These are phyloP conservation scores for Pinus tabuliformis DNA, from an alignment of 75 land plant species.

Conservation along the genomic window DNA sequence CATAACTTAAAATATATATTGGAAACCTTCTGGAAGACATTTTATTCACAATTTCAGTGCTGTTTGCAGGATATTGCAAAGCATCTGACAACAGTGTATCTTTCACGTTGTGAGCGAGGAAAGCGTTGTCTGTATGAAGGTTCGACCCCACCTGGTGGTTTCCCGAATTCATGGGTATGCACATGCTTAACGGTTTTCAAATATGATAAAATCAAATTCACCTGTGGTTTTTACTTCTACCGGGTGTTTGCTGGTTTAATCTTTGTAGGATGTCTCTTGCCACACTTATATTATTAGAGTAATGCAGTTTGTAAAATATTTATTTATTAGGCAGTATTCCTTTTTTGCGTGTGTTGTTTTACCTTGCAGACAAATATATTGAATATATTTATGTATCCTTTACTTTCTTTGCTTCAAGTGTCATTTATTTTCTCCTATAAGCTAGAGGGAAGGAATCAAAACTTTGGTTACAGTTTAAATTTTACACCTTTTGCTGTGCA, in stretches of 20 bases:
- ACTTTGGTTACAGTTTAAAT: not conserved
- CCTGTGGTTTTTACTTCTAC: not conserved
- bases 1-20: not conserved
- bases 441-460: not conserved
- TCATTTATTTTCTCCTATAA: not conserved
- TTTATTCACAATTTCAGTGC: not conserved
- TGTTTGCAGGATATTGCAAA: slow-evolving; percentile 83
- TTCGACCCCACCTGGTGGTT: slow-evolving; percentile 94
- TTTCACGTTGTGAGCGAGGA: slow-evolving; percentile 89
- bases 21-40: not conserved
- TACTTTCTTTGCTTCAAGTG: not conserved
- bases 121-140: slow-evolving; percentile 95
- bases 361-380: not conserved
- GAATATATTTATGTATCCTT: not conserved
- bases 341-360: not conserved
- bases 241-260: not conserved
- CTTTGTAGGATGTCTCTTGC: not conserved
- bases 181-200: not conserved
- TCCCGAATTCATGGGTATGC: slow-evolving; percentile 94
- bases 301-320: too few relatives aligned
- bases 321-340: too few relatives aligned
- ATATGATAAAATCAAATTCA: not conserved
- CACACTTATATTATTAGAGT: not conserved
- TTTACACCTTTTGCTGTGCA: not conserved
- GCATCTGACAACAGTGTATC: slow-evolving; percentile 79